These are phyloP conservation scores for Pseudogymnoascus sp. DNA, from an alignment of 2,329 filamentous ascomycete genomes.

Conservation along the genomic window DNA sequence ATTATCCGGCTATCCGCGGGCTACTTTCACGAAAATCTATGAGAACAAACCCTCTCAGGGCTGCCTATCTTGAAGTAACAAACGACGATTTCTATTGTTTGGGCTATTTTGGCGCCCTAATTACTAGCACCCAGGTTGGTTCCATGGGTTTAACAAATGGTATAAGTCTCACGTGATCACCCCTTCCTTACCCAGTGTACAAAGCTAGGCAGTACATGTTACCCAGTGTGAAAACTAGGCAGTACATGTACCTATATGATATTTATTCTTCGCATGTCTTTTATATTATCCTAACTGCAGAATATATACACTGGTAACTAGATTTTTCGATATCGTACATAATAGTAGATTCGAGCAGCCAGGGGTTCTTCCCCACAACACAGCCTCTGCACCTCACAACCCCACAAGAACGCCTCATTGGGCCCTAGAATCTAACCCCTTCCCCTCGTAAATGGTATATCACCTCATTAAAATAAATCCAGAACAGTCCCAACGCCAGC, in stretches of 20 bases:
- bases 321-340: conserved; percentile 1
- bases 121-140: background rate
- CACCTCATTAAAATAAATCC: background rate
- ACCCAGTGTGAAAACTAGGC: too few species aligned
- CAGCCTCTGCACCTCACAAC: background rate
- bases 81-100: background rate
- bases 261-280: background rate
- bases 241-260: background rate
- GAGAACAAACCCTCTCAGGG: background rate
- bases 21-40: background rate
- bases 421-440: background rate
- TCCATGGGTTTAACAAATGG: background rate
- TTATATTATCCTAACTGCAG: background rate
- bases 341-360: background rate
- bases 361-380: background rate
- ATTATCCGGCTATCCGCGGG: background rate
- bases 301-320: background rate
- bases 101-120: background rate
- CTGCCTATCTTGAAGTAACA: background rate
- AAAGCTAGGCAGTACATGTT: too few species aligned
- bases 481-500: background rate
- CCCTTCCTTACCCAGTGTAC: background rate
- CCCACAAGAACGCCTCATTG: background rate
- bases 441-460: background rate
- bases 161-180: background rate